Base-by-base conservation (phyloP, 306 rosid species). In the Prunus campanulata region DNA sequence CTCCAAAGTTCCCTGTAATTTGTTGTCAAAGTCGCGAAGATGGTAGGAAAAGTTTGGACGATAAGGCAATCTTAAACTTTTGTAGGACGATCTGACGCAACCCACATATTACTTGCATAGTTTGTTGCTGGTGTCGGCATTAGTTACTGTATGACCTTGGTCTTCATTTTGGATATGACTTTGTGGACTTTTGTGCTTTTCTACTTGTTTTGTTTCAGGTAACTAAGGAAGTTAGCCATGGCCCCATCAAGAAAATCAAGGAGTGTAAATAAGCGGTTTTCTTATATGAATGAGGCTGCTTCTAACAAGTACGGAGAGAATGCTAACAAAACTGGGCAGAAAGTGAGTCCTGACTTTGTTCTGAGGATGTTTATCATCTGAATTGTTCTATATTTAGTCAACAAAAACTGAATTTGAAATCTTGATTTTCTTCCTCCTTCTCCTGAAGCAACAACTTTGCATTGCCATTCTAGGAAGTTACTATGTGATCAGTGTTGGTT, bases 181-280 rank as follows among this genome's bases (percentile, higher is more conserved):
- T 60, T 60, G 71, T 54, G 81, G 81, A 68, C 72, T 20, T 20
- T 83, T 82, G 62, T 60, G 70, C 18, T 52, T 80, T 80, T 67
- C 79, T 76, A 71, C 68, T 77, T 82, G 78, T 57, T 68, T 19
- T 42, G 77, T 87, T 87, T 68, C 88, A 80, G 93, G 74, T 74
- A 67, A 79, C 71, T 70, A 75, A 77, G 84, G 77, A 80, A 84
- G 81, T 77, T 81, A 56, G 66, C 70, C 78, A 92, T 95, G 98
- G 89, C 93, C 71, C 97, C 98, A 55, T 79, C 95, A 46, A 88
- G 89, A 83, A 95, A 88, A 83, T 87, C 97, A 32, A 86, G 76
- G 80, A 85, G 90, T 85, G 93, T 86, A 81, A 90, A 86, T 59
- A 95, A 88, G 91, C 88, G 85, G 46, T 83, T 81, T 85, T 75